These are phyloP conservation scores for Kazachstania psychrophila DNA, from an alignment of 805 yeast species.

Conservation along the genomic window DNA sequence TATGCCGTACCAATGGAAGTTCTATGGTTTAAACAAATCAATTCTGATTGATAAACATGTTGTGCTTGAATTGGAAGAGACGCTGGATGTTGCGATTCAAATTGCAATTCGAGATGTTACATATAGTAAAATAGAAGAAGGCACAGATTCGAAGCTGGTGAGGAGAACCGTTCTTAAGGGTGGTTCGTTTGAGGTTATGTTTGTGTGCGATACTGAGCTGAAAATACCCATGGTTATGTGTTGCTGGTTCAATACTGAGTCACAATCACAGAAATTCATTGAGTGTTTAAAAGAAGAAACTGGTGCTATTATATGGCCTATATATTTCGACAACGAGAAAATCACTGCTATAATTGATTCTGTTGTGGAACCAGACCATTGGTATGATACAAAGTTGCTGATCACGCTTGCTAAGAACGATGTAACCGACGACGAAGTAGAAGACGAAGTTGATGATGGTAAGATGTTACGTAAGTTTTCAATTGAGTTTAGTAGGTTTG, in stretches of 20 bases:
- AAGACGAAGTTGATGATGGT: not conserved
- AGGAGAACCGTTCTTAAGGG: no score
- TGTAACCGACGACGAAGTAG: not conserved
- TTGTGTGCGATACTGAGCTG: not conserved
- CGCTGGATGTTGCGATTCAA: not conserved
- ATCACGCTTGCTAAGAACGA: no score
- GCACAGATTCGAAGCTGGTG: no score
- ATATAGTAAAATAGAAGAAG: no score
- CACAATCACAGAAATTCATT: no score
- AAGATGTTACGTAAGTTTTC: constrained; percentile 4
- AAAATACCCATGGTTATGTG: not conserved
- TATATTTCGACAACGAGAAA: constrained; percentile 17
- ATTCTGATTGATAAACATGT: constrained; percentile 2
- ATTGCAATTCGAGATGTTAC: no score
- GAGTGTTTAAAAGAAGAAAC: constrained; percentile 25
- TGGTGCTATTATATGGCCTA: constrained; percentile 21
- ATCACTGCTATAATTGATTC: constrained; percentile 23
- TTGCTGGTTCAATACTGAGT: no score
- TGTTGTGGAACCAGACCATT: constrained; percentile 3
- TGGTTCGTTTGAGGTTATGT: no score
- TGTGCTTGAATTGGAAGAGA: constrained; percentile 7
- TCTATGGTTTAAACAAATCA: constrained; percentile 8
- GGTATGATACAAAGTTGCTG: constrained; percentile 26
- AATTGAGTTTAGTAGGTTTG: constrained; percentile 22
- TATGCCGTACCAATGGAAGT: constrained; percentile 13